phyloP scores from a whole-genome alignment of 257 asterid species.

The Solanum paucissectum region DNA sequence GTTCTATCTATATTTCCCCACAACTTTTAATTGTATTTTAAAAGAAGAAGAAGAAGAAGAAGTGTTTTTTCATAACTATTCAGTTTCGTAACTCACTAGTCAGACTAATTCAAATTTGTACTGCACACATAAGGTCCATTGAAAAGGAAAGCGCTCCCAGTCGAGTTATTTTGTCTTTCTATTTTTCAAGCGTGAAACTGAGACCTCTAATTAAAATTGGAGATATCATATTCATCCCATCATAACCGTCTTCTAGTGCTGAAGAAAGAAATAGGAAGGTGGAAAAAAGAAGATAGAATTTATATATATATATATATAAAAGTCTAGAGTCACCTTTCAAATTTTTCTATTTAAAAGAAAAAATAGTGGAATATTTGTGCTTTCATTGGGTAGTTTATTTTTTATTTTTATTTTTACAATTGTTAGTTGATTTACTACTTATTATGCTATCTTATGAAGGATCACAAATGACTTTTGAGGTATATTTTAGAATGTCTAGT shows the following conservation, averaged over 20 bases:
- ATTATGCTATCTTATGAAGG: neutral
- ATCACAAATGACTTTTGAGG: neutral
- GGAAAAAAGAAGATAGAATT: neutral
- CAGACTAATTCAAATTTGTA: neutral
- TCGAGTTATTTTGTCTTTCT: neutral
- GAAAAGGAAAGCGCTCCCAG: neutral
- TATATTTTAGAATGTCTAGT: neutral
- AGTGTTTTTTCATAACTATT: neutral
- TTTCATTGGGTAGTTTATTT: neutral
- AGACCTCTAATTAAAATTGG: neutral
- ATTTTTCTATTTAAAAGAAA: neutral
- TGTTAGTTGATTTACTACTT: neutral
- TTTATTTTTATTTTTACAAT: neutral
- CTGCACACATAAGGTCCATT: neutral
- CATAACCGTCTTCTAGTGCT: neutral
- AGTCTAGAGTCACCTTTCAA: neutral
- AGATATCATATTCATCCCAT: neutral
- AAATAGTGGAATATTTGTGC: neutral
- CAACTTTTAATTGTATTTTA: too few relatives aligned
- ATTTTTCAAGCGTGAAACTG: accelerated
- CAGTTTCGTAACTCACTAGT: neutral
- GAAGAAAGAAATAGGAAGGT: neutral
- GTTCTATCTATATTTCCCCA: neutral
- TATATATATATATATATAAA: neutral
- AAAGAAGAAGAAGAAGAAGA: neutral